Evolutionary conservation across 1,284 basidiomycete species (phyloP).

Genomic region (Retiboletus fuscus): DNA sequence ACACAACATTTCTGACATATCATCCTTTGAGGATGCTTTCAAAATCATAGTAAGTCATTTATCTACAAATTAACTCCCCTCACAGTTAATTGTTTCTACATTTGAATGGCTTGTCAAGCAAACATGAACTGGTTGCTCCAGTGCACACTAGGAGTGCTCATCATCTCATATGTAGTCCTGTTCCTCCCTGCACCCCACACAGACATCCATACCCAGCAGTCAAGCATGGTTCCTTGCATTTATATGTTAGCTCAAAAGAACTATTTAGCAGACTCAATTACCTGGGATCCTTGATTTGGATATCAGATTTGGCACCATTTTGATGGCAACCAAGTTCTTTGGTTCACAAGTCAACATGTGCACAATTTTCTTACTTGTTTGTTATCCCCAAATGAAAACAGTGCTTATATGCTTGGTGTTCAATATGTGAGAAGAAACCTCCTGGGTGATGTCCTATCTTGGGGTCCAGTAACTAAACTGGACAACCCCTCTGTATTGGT

Average conservation of each 20-base stretch:
- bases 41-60: neutral
- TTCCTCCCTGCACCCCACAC: neutral
- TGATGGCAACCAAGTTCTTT: neutral
- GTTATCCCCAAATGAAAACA: neutral
- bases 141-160: neutral
- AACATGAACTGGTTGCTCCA: neutral
- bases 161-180: neutral
- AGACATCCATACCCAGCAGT: neutral
- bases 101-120: neutral
- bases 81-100: neutral
- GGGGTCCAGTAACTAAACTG: neutral
- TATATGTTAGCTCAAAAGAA: neutral
- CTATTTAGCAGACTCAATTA: neutral
- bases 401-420: neutral
- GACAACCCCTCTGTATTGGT: neutral
- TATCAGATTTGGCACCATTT: neutral
- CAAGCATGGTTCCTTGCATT: neutral
- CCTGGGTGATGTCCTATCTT: neutral
- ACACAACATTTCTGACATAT: too few species aligned
- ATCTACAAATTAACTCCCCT: neutral
- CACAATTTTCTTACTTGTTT: neutral
- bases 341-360: neutral
- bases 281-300: neutral
- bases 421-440: neutral
- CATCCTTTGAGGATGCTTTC: neutral